Conservation (phyloP, 192 early-diverging fungal genomes). For the Podila epicladia region DNA sequence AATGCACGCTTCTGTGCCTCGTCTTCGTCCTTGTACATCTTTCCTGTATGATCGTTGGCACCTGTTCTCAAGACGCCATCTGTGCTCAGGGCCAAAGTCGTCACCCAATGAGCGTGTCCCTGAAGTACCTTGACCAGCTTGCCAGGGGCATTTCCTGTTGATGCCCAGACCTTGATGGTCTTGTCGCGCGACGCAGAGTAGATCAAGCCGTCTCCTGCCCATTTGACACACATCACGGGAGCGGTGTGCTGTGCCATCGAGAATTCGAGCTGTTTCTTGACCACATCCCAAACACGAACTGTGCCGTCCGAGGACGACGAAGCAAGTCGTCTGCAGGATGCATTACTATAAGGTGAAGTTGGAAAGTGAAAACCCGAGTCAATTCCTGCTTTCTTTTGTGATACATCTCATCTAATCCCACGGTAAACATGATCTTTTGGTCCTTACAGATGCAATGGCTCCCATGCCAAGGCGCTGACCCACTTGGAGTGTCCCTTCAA, state of each 20-base stretch:
- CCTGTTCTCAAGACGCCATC: slow-evolving; percentile 93
- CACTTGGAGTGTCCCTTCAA: slow-evolving; percentile 88
- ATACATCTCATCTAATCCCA: neutral
- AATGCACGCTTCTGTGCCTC: slow-evolving; percentile 81
- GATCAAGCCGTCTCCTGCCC: slow-evolving; percentile 95
- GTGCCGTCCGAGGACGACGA: slow-evolving; percentile 94
- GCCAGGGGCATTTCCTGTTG: slow-evolving; percentile 65
- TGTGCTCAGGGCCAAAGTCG: slow-evolving; percentile 90
- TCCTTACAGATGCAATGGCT: slow-evolving; percentile 86
- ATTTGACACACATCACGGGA: slow-evolving; percentile 93
- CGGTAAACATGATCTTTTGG: neutral
- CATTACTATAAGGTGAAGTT: slow-evolving; percentile 60
- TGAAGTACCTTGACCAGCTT: slow-evolving; percentile 84
- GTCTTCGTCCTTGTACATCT: slow-evolving; percentile 61
- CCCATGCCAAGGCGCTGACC: slow-evolving; percentile 94
- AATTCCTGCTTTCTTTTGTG: neutral
- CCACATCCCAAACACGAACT: slow-evolving; percentile 93
- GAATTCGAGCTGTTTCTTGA: slow-evolving; percentile 75
- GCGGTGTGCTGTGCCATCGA: slow-evolving; percentile 91
- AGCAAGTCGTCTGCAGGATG: slow-evolving; percentile 82
- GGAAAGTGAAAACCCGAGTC: neutral
- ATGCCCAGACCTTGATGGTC: slow-evolving; percentile 95
- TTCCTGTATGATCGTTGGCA: slow-evolving; percentile 87
- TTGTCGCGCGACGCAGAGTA: slow-evolving; percentile 96
- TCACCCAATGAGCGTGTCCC: slow-evolving; percentile 98